Conservation (phyloP, 805 yeast genomes). For the Teunomyces cretensis region DNA sequence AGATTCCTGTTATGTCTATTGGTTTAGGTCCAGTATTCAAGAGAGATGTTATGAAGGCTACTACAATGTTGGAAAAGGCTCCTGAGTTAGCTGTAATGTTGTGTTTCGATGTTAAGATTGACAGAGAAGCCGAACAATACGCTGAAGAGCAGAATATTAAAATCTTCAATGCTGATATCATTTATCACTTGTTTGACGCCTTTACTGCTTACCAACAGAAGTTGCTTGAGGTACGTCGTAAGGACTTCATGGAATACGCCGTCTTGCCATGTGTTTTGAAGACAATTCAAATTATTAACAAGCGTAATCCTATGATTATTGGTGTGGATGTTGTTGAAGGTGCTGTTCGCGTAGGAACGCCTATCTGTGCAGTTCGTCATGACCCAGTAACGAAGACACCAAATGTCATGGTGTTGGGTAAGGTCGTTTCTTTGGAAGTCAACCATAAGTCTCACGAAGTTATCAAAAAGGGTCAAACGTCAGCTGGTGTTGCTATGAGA, state of each 20-base stretch:
- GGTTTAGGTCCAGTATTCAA: conserved; percentile 97
- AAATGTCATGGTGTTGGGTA: conserved; percentile 75
- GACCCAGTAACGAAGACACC: conserved; percentile 83
- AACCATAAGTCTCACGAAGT: conserved; percentile 80
- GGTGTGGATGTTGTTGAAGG: conserved; percentile 98
- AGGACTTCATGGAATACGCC: conserved; percentile 83
- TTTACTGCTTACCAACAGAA: conserved; percentile 90
- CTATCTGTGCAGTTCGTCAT: conserved; percentile 87
- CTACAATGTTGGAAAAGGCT: conserved; percentile 95
- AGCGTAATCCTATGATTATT: conserved; percentile 98
- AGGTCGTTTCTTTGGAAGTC: conserved; percentile 89
- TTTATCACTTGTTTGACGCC: conserved; percentile 93
- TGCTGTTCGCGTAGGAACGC: conserved; percentile 84
- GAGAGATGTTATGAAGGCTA: conserved; percentile 97
- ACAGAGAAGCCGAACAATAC: conserved; percentile 97
- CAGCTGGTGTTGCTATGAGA: conserved; percentile 98
- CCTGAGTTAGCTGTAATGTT: conserved; percentile 96
- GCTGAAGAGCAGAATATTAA: conserved; percentile 91
- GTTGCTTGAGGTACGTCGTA: conserved; percentile 85
- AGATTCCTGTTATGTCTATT: conserved; percentile 98
- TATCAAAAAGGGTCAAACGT: conserved; percentile 92
- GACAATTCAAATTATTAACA: conserved; percentile 94
- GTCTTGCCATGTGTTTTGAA: conserved; percentile 93
- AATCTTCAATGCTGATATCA: conserved; percentile 93
- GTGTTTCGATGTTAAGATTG: conserved; percentile 96